phyloP scores from a whole-genome alignment of 2,329 filamentous ascomycete species.

The Xylaria digitata region DNA sequence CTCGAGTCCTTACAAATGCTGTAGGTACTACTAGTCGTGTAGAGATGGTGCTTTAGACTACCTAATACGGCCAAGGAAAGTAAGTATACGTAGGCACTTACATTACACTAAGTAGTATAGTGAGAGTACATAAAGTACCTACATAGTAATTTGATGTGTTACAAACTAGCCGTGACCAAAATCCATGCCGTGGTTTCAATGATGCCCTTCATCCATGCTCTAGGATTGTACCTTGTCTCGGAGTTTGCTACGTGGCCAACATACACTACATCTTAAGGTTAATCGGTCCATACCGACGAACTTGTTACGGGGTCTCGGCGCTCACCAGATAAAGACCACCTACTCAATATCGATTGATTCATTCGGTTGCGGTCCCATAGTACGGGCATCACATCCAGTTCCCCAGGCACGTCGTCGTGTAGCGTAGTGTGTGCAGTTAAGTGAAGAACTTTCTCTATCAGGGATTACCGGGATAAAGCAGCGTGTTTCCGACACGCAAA shows the following conservation, averaged over 20 bases:
- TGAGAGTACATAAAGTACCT: too few species aligned
- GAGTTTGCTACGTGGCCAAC: constrained; percentile 27
- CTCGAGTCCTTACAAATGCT: too few species aligned
- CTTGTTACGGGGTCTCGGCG: constrained; percentile 19
- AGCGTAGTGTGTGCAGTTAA: not conserved
- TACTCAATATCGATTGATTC: not conserved
- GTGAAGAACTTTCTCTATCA: not conserved
- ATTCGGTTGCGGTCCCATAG: too few species aligned
- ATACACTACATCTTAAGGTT: not conserved
- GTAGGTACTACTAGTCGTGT: too few species aligned
- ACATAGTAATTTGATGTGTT: not conserved
- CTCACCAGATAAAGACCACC: not conserved
- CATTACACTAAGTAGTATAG: too few species aligned
- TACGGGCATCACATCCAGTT: too few species aligned
- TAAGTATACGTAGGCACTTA: too few species aligned
- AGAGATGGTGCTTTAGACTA: too few species aligned
- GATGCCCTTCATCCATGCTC: constrained; percentile 10
- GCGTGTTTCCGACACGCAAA: constrained; percentile 31
- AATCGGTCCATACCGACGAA: constrained; percentile 15
- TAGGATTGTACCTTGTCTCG: constrained; percentile 27
- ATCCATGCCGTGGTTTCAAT: constrained; percentile 13
- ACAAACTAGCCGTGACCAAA: constrained; percentile 8
- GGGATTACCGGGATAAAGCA: constrained; percentile 28
- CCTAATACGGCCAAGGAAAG: constrained; percentile 12
- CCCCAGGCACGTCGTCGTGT: too few species aligned